Evolutionary conservation across 768 basidiomycete genomes (phyloP).

Genomic region (Leucosporidium yakuticum): DNA sequence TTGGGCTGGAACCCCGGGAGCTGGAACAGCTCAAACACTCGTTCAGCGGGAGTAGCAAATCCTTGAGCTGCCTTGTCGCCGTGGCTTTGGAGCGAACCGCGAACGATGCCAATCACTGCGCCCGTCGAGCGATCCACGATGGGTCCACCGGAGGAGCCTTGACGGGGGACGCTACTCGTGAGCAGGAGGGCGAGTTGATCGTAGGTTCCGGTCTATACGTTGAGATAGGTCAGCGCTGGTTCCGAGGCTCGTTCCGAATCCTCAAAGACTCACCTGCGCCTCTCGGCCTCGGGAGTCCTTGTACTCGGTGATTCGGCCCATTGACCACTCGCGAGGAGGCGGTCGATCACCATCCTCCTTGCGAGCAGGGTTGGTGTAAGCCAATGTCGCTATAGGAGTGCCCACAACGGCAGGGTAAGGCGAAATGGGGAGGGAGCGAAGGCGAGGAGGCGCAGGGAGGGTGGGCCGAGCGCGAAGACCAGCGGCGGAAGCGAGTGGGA

Average conservation of each 20-base stretch:
- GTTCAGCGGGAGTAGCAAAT: constrained; percentile 27
- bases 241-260: too few species aligned
- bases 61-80: constrained; percentile 18
- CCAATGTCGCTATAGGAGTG: constrained; percentile 53
- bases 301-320: constrained; percentile 55
- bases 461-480: not conserved
- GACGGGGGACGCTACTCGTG: constrained; percentile 54
- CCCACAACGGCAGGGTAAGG: constrained; percentile 56
- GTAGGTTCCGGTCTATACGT: constrained; percentile 59
- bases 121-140: constrained; percentile 59
- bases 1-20: not conserved
- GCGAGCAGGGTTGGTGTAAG: constrained; percentile 44
- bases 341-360: constrained; percentile 49
- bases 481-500: not conserved
- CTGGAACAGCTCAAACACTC: constrained; percentile 16
- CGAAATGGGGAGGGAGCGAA: constrained; percentile 55
- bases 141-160: constrained; percentile 66
- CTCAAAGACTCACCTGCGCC: not conserved
- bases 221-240: not conserved
- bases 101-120: constrained; percentile 60
- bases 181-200: constrained; percentile 57
- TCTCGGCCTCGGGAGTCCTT: constrained; percentile 52
- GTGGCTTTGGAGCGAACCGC: constrained; percentile 37
- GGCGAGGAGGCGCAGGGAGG: constrained; percentile 1
- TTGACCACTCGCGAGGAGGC: constrained; percentile 52